These are phyloP conservation scores for Groenewaldozyma auringiensis DNA, from an alignment of 1,139 yeast species.

Conservation along the genomic window DNA sequence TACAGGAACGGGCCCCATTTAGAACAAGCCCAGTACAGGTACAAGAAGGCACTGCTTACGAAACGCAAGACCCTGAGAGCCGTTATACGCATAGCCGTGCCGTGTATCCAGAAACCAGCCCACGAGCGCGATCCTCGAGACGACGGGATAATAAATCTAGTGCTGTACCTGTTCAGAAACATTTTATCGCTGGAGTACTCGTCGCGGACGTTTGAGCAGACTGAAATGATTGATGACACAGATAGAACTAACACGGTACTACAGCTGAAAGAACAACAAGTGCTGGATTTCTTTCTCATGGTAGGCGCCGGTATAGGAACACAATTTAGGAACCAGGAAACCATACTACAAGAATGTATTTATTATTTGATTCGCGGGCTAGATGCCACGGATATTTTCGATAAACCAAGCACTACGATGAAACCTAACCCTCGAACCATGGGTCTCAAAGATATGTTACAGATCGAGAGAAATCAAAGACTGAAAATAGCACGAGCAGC, in stretches of 20 bases:
- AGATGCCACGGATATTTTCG: conserved; percentile 32
- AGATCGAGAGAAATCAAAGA: conserved; percentile 50
- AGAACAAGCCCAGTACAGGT: conserved; percentile 56
- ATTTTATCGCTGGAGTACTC: conserved; percentile 69
- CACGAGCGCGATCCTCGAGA: conserved; percentile 63
- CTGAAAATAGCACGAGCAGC: conserved; percentile 33
- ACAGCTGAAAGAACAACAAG: conserved; percentile 60
- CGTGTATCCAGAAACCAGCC: conserved; percentile 49
- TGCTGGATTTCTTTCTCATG: conserved; percentile 61
- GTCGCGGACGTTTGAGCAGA: conserved; percentile 8
- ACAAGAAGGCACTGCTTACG: conserved; percentile 61
- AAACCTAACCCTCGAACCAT: conserved; percentile 3
- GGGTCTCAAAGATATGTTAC: conserved; percentile 45
- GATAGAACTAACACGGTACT: conserved; percentile 51
- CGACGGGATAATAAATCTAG: conserved; percentile 62
- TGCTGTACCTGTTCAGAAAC: conserved; percentile 68
- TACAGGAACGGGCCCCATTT: conserved; percentile 51
- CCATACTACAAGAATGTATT: conserved; percentile 61
- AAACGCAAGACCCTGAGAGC: conserved; percentile 62
- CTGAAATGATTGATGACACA: conserved; percentile 48
- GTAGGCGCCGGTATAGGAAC: conserved; percentile 56
- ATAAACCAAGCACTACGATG: background rate
- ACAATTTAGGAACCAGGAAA: conserved; percentile 60
- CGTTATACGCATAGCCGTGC: conserved; percentile 60
- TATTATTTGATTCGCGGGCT: conserved; percentile 56